Evolutionary conservation across 164 flowering plant genomes (phyloP).

Genomic region (Houttuynia cordata): DNA sequence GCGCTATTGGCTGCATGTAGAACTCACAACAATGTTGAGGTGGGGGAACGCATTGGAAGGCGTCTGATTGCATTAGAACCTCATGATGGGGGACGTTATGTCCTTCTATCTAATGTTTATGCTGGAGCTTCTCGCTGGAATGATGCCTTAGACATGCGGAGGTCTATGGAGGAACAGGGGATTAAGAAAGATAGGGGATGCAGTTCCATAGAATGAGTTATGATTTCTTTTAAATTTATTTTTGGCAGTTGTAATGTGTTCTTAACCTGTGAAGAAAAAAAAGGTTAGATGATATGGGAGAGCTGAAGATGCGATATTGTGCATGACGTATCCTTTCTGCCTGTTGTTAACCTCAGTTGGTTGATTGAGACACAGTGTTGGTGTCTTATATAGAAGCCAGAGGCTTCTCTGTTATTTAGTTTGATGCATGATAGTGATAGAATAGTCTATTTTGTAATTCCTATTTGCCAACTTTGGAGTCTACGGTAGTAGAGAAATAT

Average conservation of each 20-base stretch:
- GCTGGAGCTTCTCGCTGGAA: slow-evolving; percentile 28
- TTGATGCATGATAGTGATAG: too few relatives aligned
- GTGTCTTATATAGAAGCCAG: too few relatives aligned
- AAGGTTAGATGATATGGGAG: background rate
- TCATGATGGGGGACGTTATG: slow-evolving; percentile 28
- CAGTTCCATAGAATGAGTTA: slow-evolving; percentile 28
- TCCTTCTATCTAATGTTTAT: slow-evolving; percentile 29
- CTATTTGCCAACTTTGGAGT: too few relatives aligned
- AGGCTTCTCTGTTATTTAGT: too few relatives aligned
- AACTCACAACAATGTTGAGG: slow-evolving; percentile 24
- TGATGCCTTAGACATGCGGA: slow-evolving; percentile 22
- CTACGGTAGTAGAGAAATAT: too few relatives aligned
- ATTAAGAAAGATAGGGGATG: slow-evolving; percentile 32
- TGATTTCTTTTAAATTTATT: background rate
- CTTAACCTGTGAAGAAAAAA: too few relatives aligned
- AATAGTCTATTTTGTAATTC: too few relatives aligned
- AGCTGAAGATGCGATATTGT: too few relatives aligned
- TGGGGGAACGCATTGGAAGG: slow-evolving; percentile 27
- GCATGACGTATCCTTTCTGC: too few relatives aligned
- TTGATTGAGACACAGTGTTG: too few relatives aligned
- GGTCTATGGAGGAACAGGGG: slow-evolving; percentile 22
- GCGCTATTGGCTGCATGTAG: slow-evolving; percentile 35
- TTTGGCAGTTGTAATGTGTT: background rate
- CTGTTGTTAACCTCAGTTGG: too few relatives aligned
- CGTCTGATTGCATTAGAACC: slow-evolving; percentile 12